A percentile compares a stretch with the other conserved stretches of the same genome.
These are phyloP conservation scores for Gnomoniopsis smithogilvyi DNA, from an alignment of 2,329 filamentous ascomycete species.

Conservation along the genomic window DNA sequence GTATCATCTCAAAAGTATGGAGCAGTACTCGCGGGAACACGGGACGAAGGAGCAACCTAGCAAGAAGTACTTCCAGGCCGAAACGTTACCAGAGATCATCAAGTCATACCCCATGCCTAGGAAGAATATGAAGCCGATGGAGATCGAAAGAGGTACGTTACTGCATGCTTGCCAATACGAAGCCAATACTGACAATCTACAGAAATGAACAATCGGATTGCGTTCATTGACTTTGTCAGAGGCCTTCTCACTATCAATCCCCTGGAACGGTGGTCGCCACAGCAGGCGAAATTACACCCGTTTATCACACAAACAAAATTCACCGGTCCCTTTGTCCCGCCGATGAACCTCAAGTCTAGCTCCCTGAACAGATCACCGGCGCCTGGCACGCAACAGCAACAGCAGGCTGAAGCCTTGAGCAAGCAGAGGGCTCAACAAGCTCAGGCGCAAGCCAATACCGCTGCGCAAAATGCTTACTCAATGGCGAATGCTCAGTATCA, in stretches of 20 bases:
- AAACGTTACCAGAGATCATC: conserved; percentile 92
- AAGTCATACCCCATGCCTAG: conserved; percentile 96
- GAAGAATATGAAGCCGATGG: conserved; percentile 98
- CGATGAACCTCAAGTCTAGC: conserved; percentile 91
- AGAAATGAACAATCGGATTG: conserved; percentile 98
- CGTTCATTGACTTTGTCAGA: conserved; percentile 97
- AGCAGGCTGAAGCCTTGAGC: conserved; percentile 89
- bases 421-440: conserved; percentile 81
- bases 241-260: conserved; percentile 93
- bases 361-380: conserved; percentile 83
- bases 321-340: conserved; percentile 91
- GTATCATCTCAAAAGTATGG: conserved; percentile 94
- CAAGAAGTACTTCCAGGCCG: conserved; percentile 99
- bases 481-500: conserved; percentile 49
- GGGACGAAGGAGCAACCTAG: conserved; percentile 97
- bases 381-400: conserved; percentile 91
- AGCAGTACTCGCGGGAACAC: conserved; percentile 94
- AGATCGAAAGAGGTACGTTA: conserved; percentile 85
- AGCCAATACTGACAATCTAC: conserved; percentile 19
- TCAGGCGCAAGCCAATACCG: conserved; percentile 66
- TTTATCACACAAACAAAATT: conserved; percentile 99
- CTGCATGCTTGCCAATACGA: conserved; percentile 8
- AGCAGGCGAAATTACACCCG: conserved; percentile 94
- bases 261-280: conserved; percentile 93
- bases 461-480: conserved; percentile 63